A percentile compares a stretch with the other conserved stretches of the same genome.
These are phyloP conservation scores for Candida ulmi DNA, from an alignment of 805 yeast species.

Conservation along the genomic window DNA sequence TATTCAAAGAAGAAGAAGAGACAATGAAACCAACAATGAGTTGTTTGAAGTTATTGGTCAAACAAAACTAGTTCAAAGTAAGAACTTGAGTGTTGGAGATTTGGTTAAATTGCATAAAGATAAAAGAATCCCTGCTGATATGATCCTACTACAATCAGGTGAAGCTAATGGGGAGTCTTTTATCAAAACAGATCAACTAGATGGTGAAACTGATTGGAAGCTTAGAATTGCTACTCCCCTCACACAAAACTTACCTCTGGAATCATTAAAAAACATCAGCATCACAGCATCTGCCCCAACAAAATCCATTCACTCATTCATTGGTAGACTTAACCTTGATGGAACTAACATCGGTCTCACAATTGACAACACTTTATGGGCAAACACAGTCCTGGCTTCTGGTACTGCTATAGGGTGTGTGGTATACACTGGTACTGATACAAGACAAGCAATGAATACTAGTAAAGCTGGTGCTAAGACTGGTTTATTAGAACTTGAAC, in stretches of 20 bases:
- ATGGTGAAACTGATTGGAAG: conserved; percentile 99
- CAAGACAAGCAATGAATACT: conserved; percentile 93
- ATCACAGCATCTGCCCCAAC: conserved; percentile 78
- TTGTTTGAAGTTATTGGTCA: conserved; percentile 62
- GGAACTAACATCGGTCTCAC: conserved; percentile 58
- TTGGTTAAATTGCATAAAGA: conserved; percentile 74
- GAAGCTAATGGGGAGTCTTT: conserved; percentile 84
- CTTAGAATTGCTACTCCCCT: conserved; percentile 69
- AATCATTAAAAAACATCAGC: conserved; percentile 45
- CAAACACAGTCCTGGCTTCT: conserved; percentile 93
- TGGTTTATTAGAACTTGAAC: conserved; percentile 86
- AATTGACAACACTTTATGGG: conserved; percentile 95
- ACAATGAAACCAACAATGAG: conserved; percentile 83
- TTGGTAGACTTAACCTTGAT: conserved; percentile 65
- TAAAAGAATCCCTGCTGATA: conserved; percentile 89
- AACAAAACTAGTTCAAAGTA: conserved; percentile 41
- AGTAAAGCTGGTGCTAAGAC: conserved; percentile 81
- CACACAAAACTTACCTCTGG: conserved; percentile 58
- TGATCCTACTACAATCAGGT: conserved; percentile 76
- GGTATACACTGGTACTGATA: conserved; percentile 86
- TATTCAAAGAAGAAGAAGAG: conserved; percentile 83
- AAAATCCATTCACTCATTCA: conserved; percentile 74
- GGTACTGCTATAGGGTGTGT: conserved; percentile 88
- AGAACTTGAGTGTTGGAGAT: conserved; percentile 80
- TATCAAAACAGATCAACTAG: conserved; percentile 94